Conservation (phyloP, 106 monocot species). For the Gastrodia elata region DNA sequence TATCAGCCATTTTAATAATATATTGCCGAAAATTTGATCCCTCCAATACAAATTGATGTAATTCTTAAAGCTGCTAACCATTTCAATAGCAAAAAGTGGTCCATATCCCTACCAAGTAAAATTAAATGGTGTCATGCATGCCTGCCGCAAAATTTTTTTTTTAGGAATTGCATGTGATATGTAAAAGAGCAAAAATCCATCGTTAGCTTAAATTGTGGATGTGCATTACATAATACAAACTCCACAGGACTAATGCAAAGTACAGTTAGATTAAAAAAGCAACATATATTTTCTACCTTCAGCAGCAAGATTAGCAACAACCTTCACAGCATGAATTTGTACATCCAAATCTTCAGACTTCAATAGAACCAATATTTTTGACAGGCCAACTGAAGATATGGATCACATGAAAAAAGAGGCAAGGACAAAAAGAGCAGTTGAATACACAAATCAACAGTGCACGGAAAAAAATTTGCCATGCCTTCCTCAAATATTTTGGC, state of each 20-base stretch:
- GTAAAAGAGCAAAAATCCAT: too few species aligned
- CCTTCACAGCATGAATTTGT: slow-evolving; percentile 61
- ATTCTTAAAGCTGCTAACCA: too few species aligned
- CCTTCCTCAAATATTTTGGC: slow-evolving; percentile 78
- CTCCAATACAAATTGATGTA: too few species aligned
- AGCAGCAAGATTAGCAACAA: slow-evolving; percentile 85
- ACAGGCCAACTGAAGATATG: slow-evolving; percentile 47
- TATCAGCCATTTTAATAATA: too few species aligned
- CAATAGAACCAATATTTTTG: slow-evolving; percentile 45
- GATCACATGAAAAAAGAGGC: slow-evolving; percentile 4
- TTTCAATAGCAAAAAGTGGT: too few species aligned
- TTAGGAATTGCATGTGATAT: background rate
- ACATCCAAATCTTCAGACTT: slow-evolving; percentile 59
- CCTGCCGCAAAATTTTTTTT: too few species aligned
- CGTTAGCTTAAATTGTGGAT: too few species aligned
- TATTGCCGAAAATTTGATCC: too few species aligned
- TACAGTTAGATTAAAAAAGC: background rate
- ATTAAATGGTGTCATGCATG: too few species aligned
- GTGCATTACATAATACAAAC: background rate
- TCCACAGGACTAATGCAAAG: background rate
- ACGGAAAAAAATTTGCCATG: slow-evolving; percentile 5
- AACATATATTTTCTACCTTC: slow-evolving; percentile 41
- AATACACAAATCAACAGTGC: background rate
- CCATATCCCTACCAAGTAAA: too few species aligned
- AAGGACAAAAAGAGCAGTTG: slow-evolving; percentile 11